Evolutionary conservation across 2,329 filamentous ascomycete species (phyloP).

Genomic region (Cercospora sp.): DNA sequence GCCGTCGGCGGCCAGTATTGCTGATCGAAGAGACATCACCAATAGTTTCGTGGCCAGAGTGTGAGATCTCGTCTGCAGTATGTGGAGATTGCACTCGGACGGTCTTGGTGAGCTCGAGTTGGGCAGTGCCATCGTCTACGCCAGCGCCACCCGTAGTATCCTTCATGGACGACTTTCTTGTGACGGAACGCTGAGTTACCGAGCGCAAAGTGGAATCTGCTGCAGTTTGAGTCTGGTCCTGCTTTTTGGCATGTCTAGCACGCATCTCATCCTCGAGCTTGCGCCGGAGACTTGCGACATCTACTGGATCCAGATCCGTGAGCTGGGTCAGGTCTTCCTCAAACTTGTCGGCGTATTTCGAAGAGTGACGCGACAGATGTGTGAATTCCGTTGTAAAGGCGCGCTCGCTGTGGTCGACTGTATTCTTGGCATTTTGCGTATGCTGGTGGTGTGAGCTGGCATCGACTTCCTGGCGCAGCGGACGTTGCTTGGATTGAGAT

Average conservation of each 20-base stretch:
- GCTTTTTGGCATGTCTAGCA: slow-evolving; percentile 12
- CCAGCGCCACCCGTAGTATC: slow-evolving; percentile 46
- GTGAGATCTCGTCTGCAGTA: slow-evolving; percentile 36
- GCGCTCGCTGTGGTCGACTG: neutral
- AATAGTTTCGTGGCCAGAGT: slow-evolving; percentile 31
- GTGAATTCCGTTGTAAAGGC: neutral
- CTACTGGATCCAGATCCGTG: slow-evolving; percentile 55
- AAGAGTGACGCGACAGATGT: slow-evolving; percentile 19
- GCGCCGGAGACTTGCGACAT: slow-evolving; percentile 57
- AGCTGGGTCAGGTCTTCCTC: slow-evolving; percentile 53
- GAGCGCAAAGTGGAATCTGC: slow-evolving; percentile 46
- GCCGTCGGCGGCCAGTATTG: slow-evolving; percentile 50
- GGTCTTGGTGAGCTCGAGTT: slow-evolving; percentile 34
- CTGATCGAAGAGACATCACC: slow-evolving; percentile 51
- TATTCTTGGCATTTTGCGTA: neutral
- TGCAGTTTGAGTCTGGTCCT: slow-evolving; percentile 5
- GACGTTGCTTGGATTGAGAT: slow-evolving; percentile 20
- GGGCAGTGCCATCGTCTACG: slow-evolving; percentile 40
- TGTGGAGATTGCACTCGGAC: slow-evolving; percentile 42
- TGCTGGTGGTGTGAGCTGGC: neutral
- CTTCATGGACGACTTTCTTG: slow-evolving; percentile 59
- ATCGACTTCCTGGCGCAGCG: slow-evolving; percentile 7
- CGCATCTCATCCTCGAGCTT: slow-evolving; percentile 55
- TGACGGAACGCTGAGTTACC: slow-evolving; percentile 43
- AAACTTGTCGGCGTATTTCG: slow-evolving; percentile 12